These are phyloP conservation scores for Talaromyces albobiverticillius DNA, from an alignment of 2,329 filamentous ascomycete genomes.

Conservation along the genomic window DNA sequence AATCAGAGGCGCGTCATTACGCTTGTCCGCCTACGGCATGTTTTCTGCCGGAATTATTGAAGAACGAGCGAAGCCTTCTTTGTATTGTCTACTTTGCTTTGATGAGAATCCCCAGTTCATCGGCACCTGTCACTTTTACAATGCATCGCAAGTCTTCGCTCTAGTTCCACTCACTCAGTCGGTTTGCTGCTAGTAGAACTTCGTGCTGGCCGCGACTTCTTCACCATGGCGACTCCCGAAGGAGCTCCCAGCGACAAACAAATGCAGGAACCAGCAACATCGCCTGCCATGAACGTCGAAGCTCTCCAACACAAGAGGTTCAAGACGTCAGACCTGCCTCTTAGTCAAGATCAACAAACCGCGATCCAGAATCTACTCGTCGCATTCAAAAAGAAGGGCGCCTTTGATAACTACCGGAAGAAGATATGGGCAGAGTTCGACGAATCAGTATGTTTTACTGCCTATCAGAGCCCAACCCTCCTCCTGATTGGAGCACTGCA, in stretches of 20 bases:
- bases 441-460: constrained; percentile 44
- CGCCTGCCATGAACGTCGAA: constrained; percentile 29
- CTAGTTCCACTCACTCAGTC: background rate
- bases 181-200: background rate
- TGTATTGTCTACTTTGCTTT: background rate
- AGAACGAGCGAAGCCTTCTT: background rate
- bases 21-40: constrained; percentile 5
- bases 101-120: background rate
- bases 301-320: constrained; percentile 47
- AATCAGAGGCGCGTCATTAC: background rate
- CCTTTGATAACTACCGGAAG: constrained; percentile 62
- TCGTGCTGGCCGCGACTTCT: constrained; percentile 7
- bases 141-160: background rate
- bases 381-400: constrained; percentile 65
- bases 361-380: constrained; percentile 61
- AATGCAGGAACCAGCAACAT: constrained; percentile 25
- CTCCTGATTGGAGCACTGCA: background rate
- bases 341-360: constrained; percentile 56
- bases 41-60: constrained; percentile 15
- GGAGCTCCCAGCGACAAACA: background rate
- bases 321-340: constrained; percentile 60
- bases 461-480: background rate
- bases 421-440: constrained; percentile 59
- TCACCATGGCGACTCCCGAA: constrained; percentile 1
- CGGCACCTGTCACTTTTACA: background rate